Evolutionary conservation across 192 early-diverging fungal species (phyloP).

Genomic region (Glomus cerebriforme): DNA sequence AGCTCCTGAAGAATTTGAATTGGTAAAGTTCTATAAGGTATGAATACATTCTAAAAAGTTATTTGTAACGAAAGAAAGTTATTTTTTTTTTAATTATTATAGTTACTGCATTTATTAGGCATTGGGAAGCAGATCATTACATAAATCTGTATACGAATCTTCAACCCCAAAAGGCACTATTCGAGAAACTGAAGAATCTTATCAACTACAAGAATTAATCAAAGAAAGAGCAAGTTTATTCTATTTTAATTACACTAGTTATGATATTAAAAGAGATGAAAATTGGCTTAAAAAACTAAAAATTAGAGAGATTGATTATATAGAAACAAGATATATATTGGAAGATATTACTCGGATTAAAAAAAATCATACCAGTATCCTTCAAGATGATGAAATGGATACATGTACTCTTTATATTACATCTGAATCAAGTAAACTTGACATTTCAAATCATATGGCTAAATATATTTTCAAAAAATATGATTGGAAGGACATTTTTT

Average conservation of each 20-base stretch:
- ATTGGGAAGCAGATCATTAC: constrained; percentile 70
- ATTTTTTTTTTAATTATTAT: no score
- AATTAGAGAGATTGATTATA: no score
- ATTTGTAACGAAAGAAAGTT: no score
- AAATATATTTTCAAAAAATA: not conserved
- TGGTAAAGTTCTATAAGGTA: no score
- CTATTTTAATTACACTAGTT: constrained; percentile 61
- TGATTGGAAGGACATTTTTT: not conserved
- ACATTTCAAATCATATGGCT: not conserved
- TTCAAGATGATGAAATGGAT: not conserved
- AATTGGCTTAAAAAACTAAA: constrained; percentile 55
- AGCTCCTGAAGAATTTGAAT: no score
- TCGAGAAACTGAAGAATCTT: constrained; percentile 45
- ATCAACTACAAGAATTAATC: constrained; percentile 64
- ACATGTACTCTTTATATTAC: not conserved
- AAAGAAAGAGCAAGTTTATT: constrained; percentile 75
- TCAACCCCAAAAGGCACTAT: constrained; percentile 53
- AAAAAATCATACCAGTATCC: not conserved
- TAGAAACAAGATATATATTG: constrained; percentile 60
- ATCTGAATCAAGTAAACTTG: not conserved
- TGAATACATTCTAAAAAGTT: no score
- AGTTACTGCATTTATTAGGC: no score
- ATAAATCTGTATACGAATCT: constrained; percentile 59
- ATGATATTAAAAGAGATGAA: constrained; percentile 53
- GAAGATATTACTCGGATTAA: constrained; percentile 36